Percentiles rank a stretch among this genome's conserved stretches.
Evolutionary conservation across 352 stramenopile species (phyloP).

Genomic region (Globisporangium lucens): DNA sequence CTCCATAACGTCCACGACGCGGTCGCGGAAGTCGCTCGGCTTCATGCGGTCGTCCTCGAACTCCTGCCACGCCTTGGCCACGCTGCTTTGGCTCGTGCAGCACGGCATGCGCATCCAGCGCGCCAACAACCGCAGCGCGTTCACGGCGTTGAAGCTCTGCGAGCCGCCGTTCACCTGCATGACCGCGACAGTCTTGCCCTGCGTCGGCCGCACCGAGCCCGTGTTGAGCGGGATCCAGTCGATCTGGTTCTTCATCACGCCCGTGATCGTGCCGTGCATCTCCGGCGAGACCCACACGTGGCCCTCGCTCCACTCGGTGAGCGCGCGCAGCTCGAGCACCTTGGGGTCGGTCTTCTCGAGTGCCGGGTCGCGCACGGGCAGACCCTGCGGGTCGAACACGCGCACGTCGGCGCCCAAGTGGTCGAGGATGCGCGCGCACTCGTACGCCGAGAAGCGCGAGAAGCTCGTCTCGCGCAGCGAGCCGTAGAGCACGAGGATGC

Average conservation of each 20-base stretch:
- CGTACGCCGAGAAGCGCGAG: conserved; percentile 41
- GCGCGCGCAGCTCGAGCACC: conserved; percentile 51
- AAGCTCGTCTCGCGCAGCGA: conserved; percentile 53
- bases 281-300: conserved; percentile 62
- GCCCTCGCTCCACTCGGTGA: conserved; percentile 63
- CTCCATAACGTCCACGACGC: conserved; percentile 66
- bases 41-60: conserved; percentile 70
- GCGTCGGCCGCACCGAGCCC: conserved; percentile 54
- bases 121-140: conserved; percentile 43
- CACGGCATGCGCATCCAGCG: conserved; percentile 75
- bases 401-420: conserved; percentile 55
- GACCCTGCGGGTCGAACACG: conserved; percentile 31
- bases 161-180: conserved; percentile 45
- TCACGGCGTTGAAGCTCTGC: conserved; percentile 72
- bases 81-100: conserved; percentile 55
- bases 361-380: conserved; percentile 55
- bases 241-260: conserved; percentile 74
- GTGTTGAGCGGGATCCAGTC: conserved; percentile 66
- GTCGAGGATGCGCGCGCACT: conserved; percentile 62
- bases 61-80: conserved; percentile 64
- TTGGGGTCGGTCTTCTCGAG: conserved; percentile 49
- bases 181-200: conserved; percentile 49
- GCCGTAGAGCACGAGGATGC: conserved; percentile 61
- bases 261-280: conserved; percentile 64
- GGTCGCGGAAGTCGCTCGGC: conserved; percentile 41